Base-by-base conservation (phyloP, 768 basidiomycete genomes). In the Pleurotus tuber-regium region DNA sequence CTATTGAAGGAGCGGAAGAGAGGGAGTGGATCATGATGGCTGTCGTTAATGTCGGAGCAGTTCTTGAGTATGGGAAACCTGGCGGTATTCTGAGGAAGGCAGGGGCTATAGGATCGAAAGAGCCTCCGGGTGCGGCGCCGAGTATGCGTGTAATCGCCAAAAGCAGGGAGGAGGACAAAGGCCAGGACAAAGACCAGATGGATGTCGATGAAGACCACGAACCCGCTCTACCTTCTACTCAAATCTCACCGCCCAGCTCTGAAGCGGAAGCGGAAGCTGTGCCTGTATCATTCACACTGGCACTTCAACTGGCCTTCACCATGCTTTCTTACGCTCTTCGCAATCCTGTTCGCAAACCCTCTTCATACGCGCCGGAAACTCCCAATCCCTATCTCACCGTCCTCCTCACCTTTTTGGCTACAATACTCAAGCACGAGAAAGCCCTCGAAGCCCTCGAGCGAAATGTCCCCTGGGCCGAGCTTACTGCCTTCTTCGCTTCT, bases 1-100 rank as follows among this genome's bases (percentile, higher is more conserved):
- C 84, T 47, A 86, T 94, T 52, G 91, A 95, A 54, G 83, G 81
- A 8, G 86, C 83, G 0, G 82, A 89, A 57, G 87, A 86, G 62
- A 83, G 86, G 24, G 92, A 96, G 51, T 99, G 97, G 97, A 86
- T 92, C 59, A 93, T 95, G 88, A 96, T 98, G 92, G 96, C 83
- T 0, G 72, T 88, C 40, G 75, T 92, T 58, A 96, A 96, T 65
- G 75, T 98, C 26, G 76, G 82, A 3, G 80, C 89, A 0, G 67
- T 97, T 7, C 72, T 98, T 60, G 94, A 98, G 66, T 98, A 95
- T 59, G 96, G 97, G 28, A 77, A 83, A 23, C 75, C 84, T 2
- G 78, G 76, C 4, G 85, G 92, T 2, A 69, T 91, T 4, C 68
- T 98, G 42, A 78, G 83, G 47, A 84, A 78, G 55, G 72, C 81